Evolutionary conservation across 371 early-diverging fungal genomes (phyloP).

Genomic region (Zychaea mexicana): DNA sequence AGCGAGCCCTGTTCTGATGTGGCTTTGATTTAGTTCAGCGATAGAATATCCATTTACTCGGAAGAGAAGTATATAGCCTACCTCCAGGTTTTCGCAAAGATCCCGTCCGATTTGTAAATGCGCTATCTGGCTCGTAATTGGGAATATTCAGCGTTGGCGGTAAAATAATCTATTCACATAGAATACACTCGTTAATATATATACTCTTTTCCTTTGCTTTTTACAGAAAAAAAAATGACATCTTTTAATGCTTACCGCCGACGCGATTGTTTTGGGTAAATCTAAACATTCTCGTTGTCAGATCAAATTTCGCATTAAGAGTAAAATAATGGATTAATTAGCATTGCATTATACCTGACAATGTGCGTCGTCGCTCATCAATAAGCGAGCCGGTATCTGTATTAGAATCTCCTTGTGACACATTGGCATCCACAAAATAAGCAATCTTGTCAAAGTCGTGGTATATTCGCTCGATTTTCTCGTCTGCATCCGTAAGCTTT

Average conservation of each 20-base stretch:
- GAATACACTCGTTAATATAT: background rate
- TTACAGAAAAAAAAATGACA: background rate
- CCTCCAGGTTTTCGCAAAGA: slow-evolving; percentile 19
- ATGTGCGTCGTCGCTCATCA: slow-evolving; percentile 22
- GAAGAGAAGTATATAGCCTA: background rate
- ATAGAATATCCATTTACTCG: background rate
- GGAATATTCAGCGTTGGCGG: slow-evolving; percentile 50
- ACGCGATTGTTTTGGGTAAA: slow-evolving; percentile 36
- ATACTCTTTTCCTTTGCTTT: background rate
- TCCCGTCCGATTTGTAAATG: background rate
- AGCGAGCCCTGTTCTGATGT: slow-evolving; percentile 62
- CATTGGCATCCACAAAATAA: slow-evolving; percentile 40
- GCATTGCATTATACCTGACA: slow-evolving; percentile 33
- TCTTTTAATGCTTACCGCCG: slow-evolving; percentile 29
- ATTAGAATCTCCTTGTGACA: slow-evolving; percentile 21
- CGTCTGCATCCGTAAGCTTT: slow-evolving; percentile 68
- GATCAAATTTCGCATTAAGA: too few species aligned
- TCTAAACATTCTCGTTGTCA: slow-evolving; percentile 14
- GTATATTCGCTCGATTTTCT: slow-evolving; percentile 76
- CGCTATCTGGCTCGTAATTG: slow-evolving; percentile 27
- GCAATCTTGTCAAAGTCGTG: slow-evolving; percentile 78
- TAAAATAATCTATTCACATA: slow-evolving; percentile 31
- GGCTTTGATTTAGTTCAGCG: too few species aligned
- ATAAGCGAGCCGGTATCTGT: background rate
- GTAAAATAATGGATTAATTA: too few species aligned